A percentile compares a stretch with the other conserved stretches of the same genome.
These are phyloP conservation scores for Microcyclospora pomicola DNA, from an alignment of 2,329 filamentous ascomycete species.

Conservation along the genomic window DNA sequence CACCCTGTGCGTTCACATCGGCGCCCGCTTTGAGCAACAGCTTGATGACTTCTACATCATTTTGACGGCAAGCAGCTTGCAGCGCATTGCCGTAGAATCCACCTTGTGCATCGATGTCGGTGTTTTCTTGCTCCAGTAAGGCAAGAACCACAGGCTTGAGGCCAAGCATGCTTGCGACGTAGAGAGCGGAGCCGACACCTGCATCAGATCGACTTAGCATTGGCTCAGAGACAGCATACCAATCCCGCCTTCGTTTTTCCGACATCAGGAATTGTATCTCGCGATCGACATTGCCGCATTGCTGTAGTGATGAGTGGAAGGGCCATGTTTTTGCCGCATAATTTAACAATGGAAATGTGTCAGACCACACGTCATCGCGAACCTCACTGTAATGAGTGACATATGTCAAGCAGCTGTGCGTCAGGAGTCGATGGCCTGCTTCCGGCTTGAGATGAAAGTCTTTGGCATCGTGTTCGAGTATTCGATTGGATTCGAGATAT, in stretches of 20 bases:
- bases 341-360: conserved; percentile 6
- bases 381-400: background rate
- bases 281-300: background rate
- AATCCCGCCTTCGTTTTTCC: conserved; percentile 2
- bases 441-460: background rate
- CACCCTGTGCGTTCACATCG: too few species aligned
- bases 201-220: background rate
- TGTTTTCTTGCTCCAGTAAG: conserved; percentile 7
- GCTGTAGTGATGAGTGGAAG: conserved; percentile 5
- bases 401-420: background rate
- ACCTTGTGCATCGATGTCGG: conserved; percentile 4
- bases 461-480: background rate
- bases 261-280: conserved; percentile 3
- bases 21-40: conserved; percentile 4
- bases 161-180: conserved; percentile 3
- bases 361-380: background rate
- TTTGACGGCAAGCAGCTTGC: conserved; percentile 5
- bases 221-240: conserved; percentile 4
- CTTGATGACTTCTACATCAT: background rate
- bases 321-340: conserved; percentile 8
- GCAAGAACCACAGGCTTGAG: background rate
- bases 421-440: background rate
- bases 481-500: conserved; percentile 10
- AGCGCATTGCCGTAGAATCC: conserved; percentile 7
- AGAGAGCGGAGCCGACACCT: background rate